A percentile compares a stretch with the other conserved stretches of the same genome.
Conservation (phyloP, 306 rosid genomes). For the Trifolium repens region DNA sequence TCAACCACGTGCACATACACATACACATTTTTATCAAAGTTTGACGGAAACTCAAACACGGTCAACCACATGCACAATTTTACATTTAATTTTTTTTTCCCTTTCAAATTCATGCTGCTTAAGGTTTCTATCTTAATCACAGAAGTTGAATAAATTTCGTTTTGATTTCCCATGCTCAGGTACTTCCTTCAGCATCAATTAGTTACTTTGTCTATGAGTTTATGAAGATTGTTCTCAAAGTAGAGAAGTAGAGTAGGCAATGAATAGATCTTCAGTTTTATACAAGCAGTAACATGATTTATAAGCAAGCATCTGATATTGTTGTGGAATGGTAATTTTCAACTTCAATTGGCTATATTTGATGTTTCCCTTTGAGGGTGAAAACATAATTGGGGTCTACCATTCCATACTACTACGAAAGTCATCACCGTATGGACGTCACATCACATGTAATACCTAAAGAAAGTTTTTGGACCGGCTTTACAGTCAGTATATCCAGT, state of each 20-base stretch:
- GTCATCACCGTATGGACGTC: not conserved
- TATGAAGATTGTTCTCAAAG: slow-evolving; percentile 94
- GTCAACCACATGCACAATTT: not conserved
- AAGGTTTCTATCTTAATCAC: slow-evolving; percentile 19
- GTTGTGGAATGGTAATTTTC: slow-evolving; percentile 33
- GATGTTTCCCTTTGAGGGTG: slow-evolving; percentile 39
- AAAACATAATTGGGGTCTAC: slow-evolving; percentile 32
- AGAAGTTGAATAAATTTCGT: slow-evolving; percentile 16
- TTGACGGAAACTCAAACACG: not conserved
- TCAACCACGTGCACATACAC: too few relatives aligned
- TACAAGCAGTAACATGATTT: slow-evolving; percentile 22
- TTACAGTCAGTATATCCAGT: slow-evolving; percentile 29
- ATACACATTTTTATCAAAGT: not conserved
- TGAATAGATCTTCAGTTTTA: slow-evolving; percentile 37
- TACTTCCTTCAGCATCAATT: slow-evolving; percentile 94
- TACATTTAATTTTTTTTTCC: not conserved
- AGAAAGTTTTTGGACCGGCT: slow-evolving; percentile 36
- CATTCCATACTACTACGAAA: slow-evolving; percentile 9
- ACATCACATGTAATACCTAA: not conserved
- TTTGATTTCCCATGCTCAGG: slow-evolving; percentile 56
- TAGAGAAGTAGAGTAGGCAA: slow-evolving; percentile 76
- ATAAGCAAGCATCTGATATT: slow-evolving; percentile 21
- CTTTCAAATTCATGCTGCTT: slow-evolving; percentile 24
- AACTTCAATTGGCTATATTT: slow-evolving; percentile 42
- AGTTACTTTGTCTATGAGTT: slow-evolving; percentile 95